A percentile compares a stretch with the other conserved stretches of the same genome.
Conservation (phyloP, 1,284 basidiomycete species). For the Cerioporus squamosus region DNA sequence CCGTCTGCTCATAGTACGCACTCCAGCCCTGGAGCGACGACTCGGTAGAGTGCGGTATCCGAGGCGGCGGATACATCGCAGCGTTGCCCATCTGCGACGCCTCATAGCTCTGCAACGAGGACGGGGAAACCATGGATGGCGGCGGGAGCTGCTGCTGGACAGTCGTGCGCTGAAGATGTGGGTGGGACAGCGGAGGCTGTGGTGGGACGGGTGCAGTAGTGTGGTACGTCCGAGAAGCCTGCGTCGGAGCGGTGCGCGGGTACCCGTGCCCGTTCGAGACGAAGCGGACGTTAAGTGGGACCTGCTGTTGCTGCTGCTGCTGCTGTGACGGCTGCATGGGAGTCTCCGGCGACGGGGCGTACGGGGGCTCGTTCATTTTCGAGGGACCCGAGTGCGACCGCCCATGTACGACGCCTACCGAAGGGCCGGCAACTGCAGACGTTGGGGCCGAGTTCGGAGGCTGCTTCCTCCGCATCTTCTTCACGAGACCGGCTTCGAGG, state of each 20-base stretch:
- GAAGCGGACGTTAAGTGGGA: slow-evolving; percentile 34
- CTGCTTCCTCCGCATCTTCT: slow-evolving; percentile 20
- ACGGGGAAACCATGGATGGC: neutral
- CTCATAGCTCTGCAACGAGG: neutral
- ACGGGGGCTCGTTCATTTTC: slow-evolving; percentile 5
- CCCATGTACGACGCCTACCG: neutral
- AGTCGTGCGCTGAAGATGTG: neutral
- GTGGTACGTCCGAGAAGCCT: neutral
- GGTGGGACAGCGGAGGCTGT: neutral
- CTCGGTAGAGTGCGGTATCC: slow-evolving; percentile 15
- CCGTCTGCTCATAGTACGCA: slow-evolving; percentile 7
- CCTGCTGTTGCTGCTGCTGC: slow-evolving; percentile 3
- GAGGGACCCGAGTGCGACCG: slow-evolving; percentile 1
- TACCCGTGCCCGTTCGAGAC: slow-evolving; percentile 22
- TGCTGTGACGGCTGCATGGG: slow-evolving; percentile 9
- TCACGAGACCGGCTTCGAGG: slow-evolving; percentile 45
- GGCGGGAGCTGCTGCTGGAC: neutral
- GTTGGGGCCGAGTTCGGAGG: slow-evolving; percentile 2
- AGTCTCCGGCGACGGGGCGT: slow-evolving; percentile 5
- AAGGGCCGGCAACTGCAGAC: neutral
- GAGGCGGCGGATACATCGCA: neutral
- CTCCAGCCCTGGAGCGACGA: slow-evolving; percentile 24
- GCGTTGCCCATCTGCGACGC: neutral
- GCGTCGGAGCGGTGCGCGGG: neutral
- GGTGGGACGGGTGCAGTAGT: too few relatives aligned